Conservation (phyloP, 306 rosid genomes). For the Spatholobus suberectus region DNA sequence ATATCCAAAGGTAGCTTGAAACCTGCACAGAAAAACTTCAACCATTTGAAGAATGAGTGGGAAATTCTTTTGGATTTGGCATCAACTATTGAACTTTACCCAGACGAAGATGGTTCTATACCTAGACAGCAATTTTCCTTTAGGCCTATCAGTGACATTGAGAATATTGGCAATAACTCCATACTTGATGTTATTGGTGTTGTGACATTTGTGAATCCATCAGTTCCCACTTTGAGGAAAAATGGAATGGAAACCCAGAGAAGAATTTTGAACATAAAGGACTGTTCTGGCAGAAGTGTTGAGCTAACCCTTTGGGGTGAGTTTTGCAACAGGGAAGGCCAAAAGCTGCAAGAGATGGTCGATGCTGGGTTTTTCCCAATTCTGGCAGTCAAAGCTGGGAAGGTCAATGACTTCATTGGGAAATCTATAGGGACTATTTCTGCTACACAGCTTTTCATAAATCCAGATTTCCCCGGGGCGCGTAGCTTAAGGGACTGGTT, state of each 20-base stretch:
- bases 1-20: constrained; percentile 78
- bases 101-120: constrained; percentile 80
- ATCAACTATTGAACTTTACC: constrained; percentile 74
- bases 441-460: constrained; percentile 71
- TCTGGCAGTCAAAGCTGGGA: constrained; percentile 87
- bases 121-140: constrained; percentile 78
- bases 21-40: constrained; percentile 81
- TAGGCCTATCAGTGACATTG: constrained; percentile 68
- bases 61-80: constrained; percentile 70
- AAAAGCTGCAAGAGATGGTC: constrained; percentile 63
- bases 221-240: constrained; percentile 82
- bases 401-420: constrained; percentile 80
- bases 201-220: constrained; percentile 69
- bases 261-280: constrained; percentile 72
- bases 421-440: constrained; percentile 85
- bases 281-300: constrained; percentile 68
- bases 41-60: constrained; percentile 87
- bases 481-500: constrained; percentile 67
- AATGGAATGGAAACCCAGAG: constrained; percentile 87
- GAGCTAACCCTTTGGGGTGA: constrained; percentile 90
- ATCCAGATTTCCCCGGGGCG: constrained; percentile 73
- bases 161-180: constrained; percentile 64
- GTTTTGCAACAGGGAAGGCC: constrained; percentile 84
- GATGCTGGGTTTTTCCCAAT: constrained; percentile 61
- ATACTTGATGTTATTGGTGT: constrained; percentile 77